Evolutionary conservation across 345 rosid genomes (phyloP), one percentile per base, ranked within the genome.

Genomic region (Melastoma malabathricum): DNA sequence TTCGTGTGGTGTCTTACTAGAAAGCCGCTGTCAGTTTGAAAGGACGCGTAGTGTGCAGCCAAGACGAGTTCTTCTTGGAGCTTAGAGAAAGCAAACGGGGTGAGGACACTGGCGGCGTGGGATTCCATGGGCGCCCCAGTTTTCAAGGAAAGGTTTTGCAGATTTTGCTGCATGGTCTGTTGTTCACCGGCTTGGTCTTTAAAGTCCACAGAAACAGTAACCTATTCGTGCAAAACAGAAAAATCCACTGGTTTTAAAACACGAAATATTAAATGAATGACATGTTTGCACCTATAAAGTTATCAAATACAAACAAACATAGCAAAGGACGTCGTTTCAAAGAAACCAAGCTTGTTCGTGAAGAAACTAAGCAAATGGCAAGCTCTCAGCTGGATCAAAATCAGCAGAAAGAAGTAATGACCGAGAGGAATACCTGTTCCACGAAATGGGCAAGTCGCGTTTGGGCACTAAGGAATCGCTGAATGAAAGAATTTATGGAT

Each of bases 111-210:
- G 29, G 92, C 94, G 5, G 96, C 94, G 59, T 90, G 88, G 17
- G 94, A 79, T 70, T 90, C 94, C 98, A 90, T 90, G 4, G 98
- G 96, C 4, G 94, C 94, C 0, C 97, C 97, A 0, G 97, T 86
- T 64, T 90, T 86, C 45, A 86, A 69, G 74, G 75, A 71, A 55
- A 86, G 83, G 57, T 90, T 90, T 62, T 86, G 96, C 46, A 90
- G 81, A 68, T 86, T 90, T 66, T 81, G 94, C 68, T 86, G 98
- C 98, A 90, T 90, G 23, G 84, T 83, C 62, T 86, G 96, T 68
- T 86, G 98, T 71, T 90, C 98, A 25, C 86, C 89, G 6, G 89
- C 83, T 67, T 86, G 98, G 70, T 90, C 98, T 83, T 83, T 86
- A 52, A 90, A 86, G 74, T 86, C 96, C 47, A 83, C 83, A 0